Percentiles rank a stretch among this genome's conserved stretches.
These are phyloP conservation scores for Solanum lignicaule DNA, from an alignment of 257 asterid genomes.

Conservation along the genomic window DNA sequence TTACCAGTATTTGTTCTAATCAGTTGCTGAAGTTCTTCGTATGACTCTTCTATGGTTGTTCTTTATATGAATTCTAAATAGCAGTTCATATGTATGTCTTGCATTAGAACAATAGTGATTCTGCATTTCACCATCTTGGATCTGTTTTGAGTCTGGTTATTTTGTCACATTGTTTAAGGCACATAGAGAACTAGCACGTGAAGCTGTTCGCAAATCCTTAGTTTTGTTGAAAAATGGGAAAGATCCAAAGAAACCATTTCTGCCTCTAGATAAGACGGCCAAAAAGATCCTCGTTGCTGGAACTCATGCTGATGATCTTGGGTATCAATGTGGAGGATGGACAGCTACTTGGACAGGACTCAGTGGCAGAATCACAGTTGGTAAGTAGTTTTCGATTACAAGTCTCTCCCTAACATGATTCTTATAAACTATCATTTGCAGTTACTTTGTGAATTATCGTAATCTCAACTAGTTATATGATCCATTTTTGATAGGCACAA, in stretches of 20 bases:
- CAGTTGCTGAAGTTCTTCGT: background rate
- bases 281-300: conserved; percentile 78
- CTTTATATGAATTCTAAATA: background rate
- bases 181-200: conserved; percentile 72
- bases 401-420: background rate
- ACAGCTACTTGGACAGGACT: conserved; percentile 82
- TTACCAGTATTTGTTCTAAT: background rate
- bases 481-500: conserved; percentile 37
- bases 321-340: conserved; percentile 98
- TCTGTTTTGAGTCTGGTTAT: background rate
- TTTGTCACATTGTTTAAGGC: conserved; percentile 22
- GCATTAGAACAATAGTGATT: background rate
- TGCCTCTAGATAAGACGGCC: conserved; percentile 71
- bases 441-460: background rate
- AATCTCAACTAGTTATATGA: background rate
- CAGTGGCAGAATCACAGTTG: conserved; percentile 80
- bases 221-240: conserved; percentile 91
- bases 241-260: conserved; percentile 61
- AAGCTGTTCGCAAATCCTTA: conserved; percentile 85
- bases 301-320: conserved; percentile 95
- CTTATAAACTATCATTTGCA: background rate
- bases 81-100: background rate
- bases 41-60: background rate
- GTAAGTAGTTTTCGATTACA: conserved; percentile 19
- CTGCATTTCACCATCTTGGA: background rate